Evolutionary conservation across 257 asterid species (phyloP).

Genomic region (Henckelia pumila): DNA sequence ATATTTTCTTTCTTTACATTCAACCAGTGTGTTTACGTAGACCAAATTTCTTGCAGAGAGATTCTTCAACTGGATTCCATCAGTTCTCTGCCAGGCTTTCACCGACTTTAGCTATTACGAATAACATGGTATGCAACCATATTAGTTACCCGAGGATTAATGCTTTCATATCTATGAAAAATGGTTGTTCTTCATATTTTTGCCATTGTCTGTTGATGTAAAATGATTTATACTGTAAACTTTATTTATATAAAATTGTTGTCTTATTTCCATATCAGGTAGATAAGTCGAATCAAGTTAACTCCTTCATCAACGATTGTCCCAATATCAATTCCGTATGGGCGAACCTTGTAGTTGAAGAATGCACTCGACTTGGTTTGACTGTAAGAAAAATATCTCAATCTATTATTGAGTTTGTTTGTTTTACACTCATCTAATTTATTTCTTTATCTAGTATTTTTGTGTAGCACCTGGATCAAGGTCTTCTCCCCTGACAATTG

Average conservation of each 20-base stretch:
- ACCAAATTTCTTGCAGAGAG: conserved; percentile 44
- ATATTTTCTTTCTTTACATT: conserved; percentile 13
- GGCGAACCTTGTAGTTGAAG: conserved; percentile 93
- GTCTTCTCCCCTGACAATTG: conserved; percentile 93
- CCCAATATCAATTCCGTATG: conserved; percentile 82
- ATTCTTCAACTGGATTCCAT: conserved; percentile 43
- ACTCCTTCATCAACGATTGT: conserved; percentile 39
- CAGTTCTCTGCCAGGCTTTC: conserved; percentile 82
- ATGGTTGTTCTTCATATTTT: conserved; percentile 1
- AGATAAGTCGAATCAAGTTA: conserved; percentile 32
- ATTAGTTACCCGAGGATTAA: not conserved
- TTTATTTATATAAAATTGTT: conserved; percentile 7
- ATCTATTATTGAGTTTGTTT: conserved; percentile 15
- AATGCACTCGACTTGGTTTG: conserved; percentile 90
- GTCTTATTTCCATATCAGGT: conserved; percentile 41
- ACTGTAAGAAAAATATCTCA: conserved; percentile 57
- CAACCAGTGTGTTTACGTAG: conserved; percentile 21
- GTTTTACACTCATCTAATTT: conserved; percentile 31
- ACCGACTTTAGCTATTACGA: conserved; percentile 59
- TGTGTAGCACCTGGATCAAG: conserved; percentile 99
- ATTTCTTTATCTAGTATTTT: conserved; percentile 62
- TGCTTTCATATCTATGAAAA: conserved; percentile 3
- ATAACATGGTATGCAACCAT: conserved; percentile 62
- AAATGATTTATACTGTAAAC: conserved; percentile 16
- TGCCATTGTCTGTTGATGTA: not conserved